These are phyloP conservation scores for Pichia heedii DNA, from an alignment of 805 yeast species.

Conservation along the genomic window DNA sequence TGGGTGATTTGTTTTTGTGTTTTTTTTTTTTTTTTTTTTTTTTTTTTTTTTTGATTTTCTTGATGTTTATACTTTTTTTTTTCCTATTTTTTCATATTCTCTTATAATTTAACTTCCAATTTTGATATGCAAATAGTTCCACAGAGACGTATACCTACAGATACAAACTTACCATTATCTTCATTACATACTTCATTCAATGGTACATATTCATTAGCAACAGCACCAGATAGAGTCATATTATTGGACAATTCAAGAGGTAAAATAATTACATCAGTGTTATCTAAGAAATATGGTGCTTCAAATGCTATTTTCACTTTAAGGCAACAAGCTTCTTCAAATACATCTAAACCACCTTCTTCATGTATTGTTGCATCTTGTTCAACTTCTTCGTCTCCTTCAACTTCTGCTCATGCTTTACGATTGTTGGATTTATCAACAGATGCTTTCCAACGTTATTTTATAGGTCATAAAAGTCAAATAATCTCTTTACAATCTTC, in stretches of 20 bases:
- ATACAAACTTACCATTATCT: constrained; percentile 34
- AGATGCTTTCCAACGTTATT: constrained; percentile 75
- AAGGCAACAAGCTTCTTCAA: constrained; percentile 34
- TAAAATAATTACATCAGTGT: constrained; percentile 54
- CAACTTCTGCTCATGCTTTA: constrained; percentile 53
- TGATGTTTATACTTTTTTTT: too few species aligned
- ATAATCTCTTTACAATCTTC: constrained; percentile 67
- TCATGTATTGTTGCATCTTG: constrained; percentile 77
- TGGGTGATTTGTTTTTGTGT: too few species aligned
- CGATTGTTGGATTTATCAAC: constrained; percentile 70
- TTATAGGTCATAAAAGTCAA: constrained; percentile 74
- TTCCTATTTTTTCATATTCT: too few species aligned
- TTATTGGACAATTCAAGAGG: constrained; percentile 72
- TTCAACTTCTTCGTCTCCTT: constrained; percentile 21
- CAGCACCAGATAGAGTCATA: constrained; percentile 78
- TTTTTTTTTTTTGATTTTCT: too few species aligned
- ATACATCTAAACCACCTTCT: constrained; percentile 35
- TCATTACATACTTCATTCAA: constrained; percentile 46
- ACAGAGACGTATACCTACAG: constrained; percentile 16
- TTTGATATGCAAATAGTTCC: background rate
- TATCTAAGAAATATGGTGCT: constrained; percentile 87
- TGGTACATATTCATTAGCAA: constrained; percentile 66
- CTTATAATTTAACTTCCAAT: too few species aligned
- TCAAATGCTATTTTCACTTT: constrained; percentile 72
- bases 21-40: too few species aligned